These are phyloP conservation scores for Claviceps fusiformis DNA, from an alignment of 2,329 filamentous ascomycete genomes.

Conservation along the genomic window DNA sequence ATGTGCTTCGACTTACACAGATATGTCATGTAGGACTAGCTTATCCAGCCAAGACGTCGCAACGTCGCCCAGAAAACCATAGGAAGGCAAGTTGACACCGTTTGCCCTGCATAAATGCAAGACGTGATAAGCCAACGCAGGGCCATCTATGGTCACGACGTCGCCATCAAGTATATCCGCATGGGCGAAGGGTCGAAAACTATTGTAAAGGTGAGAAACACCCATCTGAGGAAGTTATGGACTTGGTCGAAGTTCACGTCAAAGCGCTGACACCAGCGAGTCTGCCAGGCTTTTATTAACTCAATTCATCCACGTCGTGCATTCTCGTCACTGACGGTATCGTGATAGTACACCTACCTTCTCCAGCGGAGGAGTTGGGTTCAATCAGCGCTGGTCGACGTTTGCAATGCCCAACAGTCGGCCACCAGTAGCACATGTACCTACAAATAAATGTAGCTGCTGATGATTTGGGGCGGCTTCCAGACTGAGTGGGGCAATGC, in stretches of 20 bases:
- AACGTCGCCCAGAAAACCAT: constrained; percentile 46
- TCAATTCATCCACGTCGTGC: background rate
- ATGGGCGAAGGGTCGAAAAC: constrained; percentile 38
- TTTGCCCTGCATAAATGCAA: constrained; percentile 41
- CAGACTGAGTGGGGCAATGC: too few relatives aligned
- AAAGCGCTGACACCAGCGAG: background rate
- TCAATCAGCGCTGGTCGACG: background rate
- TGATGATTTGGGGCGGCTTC: too few relatives aligned
- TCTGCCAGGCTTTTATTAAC: background rate
- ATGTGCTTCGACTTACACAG: constrained; percentile 37
- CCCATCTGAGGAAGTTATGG: constrained; percentile 31
- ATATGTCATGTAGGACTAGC: constrained; percentile 39
- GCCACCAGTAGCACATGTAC: too few relatives aligned
- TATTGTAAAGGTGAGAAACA: constrained; percentile 40
- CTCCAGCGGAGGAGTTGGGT: background rate
- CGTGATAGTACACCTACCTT: background rate
- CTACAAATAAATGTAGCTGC: too few relatives aligned
- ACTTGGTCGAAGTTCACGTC: background rate
- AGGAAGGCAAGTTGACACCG: constrained; percentile 44
- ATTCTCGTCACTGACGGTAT: background rate
- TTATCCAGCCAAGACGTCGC: constrained; percentile 49
- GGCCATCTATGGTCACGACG: constrained; percentile 56
- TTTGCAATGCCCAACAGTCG: too few relatives aligned
- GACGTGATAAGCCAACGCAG: constrained; percentile 62
- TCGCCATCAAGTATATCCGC: constrained; percentile 26